phyloP scores from a whole-genome alignment of 2,329 filamentous ascomycete species.

The Parastagonospora nodorum region DNA sequence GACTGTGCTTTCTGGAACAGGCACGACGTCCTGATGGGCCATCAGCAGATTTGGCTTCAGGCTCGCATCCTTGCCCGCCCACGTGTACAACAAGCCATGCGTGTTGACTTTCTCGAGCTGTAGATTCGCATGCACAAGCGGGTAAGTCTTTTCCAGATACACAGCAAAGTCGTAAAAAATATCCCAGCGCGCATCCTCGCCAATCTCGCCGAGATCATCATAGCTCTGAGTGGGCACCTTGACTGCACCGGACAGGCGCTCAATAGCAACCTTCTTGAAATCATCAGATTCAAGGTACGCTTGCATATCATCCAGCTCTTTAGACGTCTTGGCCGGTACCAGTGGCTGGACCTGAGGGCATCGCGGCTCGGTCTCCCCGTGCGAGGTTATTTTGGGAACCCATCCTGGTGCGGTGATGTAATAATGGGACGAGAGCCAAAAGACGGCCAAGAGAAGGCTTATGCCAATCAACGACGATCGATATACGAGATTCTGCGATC shows the following conservation, averaged over 20 bases:
- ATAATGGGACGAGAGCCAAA: constrained; percentile 16
- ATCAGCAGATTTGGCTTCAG: constrained; percentile 64
- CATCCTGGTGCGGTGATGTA: constrained; percentile 20
- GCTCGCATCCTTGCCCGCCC: constrained; percentile 56
- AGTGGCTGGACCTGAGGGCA: constrained; percentile 39
- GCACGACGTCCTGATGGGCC: constrained; percentile 70
- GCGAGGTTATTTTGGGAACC: constrained; percentile 10
- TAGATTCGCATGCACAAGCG: constrained; percentile 49
- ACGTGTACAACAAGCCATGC: constrained; percentile 64
- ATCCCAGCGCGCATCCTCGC: constrained; percentile 63
- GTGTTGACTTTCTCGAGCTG: constrained; percentile 62
- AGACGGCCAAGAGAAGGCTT: constrained; percentile 8
- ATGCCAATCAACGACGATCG: constrained; percentile 6
- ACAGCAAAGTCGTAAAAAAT: constrained; percentile 61
- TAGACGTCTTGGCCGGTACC: constrained; percentile 24
- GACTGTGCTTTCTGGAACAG: constrained; percentile 55
- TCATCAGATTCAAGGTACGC: constrained; percentile 31
- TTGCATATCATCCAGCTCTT: constrained; percentile 36
- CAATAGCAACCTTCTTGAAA: constrained; percentile 39
- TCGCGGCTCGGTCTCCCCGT: constrained; percentile 12
- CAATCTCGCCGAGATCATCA: constrained; percentile 60
- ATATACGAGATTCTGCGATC: not conserved
- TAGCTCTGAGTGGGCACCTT: constrained; percentile 61
- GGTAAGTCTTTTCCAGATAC: constrained; percentile 38
- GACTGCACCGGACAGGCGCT: constrained; percentile 53